Evolutionary conservation across 495 filamentous ascomycete genomes (phyloP).

Genomic region (Penicillium goetzii): DNA sequence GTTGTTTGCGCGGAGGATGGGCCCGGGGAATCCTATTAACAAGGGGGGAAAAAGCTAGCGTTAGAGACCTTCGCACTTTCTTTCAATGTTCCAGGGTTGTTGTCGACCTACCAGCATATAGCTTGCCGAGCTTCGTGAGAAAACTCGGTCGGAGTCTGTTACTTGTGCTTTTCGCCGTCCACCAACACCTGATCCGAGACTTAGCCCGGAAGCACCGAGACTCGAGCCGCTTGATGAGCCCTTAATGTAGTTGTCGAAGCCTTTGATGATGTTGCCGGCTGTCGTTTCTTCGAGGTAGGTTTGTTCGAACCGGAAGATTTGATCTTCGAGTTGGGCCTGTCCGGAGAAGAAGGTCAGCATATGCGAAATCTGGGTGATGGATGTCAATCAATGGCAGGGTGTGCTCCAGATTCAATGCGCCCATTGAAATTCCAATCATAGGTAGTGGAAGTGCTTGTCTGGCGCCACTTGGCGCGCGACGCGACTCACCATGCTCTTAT

Average conservation of each 20-base stretch:
- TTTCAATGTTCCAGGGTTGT: too few species aligned
- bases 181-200: constrained; percentile 48
- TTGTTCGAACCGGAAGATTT: constrained; percentile 81
- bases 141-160: constrained; percentile 55
- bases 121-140: constrained; percentile 54
- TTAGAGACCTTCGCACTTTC: background rate
- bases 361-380: background rate
- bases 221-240: constrained; percentile 56
- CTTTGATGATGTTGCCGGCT: constrained; percentile 91
- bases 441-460: background rate
- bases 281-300: constrained; percentile 90
- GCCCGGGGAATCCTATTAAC: constrained; percentile 50
- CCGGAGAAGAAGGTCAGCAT: background rate
- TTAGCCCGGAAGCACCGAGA: constrained; percentile 39
- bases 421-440: background rate
- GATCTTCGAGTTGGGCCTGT: constrained; percentile 72
- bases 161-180: constrained; percentile 52
- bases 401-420: background rate
- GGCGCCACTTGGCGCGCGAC: constrained; percentile 6
- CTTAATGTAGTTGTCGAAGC: constrained; percentile 98
- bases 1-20: constrained; percentile 53
- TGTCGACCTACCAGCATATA: constrained; percentile 51
- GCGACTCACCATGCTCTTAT: constrained; percentile 63
- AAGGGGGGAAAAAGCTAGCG: background rate
- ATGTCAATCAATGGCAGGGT: background rate